Percentiles rank a stretch among this genome's conserved stretches.
These are phyloP conservation scores for Herpetomonas samuelpessoai DNA, from an alignment of 208 protist species.

Conservation along the genomic window DNA sequence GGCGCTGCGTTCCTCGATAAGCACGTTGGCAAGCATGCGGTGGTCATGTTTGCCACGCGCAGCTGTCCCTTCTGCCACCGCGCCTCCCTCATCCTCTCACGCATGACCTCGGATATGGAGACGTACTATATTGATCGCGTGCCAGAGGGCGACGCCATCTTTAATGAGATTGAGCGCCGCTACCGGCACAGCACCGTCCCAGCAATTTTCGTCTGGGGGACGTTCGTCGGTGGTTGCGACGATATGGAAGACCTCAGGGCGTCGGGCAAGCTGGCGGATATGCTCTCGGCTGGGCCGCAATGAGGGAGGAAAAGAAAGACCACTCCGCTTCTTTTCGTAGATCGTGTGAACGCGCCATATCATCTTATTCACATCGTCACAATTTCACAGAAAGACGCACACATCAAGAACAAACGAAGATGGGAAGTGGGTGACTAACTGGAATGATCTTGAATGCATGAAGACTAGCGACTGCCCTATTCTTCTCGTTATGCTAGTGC, in stretches of 20 bases:
- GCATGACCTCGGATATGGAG: constrained; percentile 20
- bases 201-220: constrained; percentile 49
- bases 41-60: constrained; percentile 41
- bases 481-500: no score
- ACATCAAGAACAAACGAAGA: no score
- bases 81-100: constrained; percentile 22
- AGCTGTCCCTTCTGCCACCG: constrained; percentile 36
- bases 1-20: background rate
- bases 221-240: constrained; percentile 46
- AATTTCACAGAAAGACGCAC: no score
- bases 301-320: no score
- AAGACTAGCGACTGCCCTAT: no score
- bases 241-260: constrained; percentile 32
- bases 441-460: no score
- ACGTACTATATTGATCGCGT: constrained; percentile 36
- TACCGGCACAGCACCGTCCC: constrained; percentile 51
- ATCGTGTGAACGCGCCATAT: no score
- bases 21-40: constrained; percentile 9
- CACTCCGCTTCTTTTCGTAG: no score
- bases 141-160: constrained; percentile 24
- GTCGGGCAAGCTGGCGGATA: constrained; percentile 18
- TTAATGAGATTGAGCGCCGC: constrained; percentile 19
- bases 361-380: no score
- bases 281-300: constrained; percentile 6
- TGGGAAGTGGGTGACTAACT: no score